These are phyloP conservation scores for Micractinium conductrix DNA, from an alignment of 139 green algal genomes.

Conservation along the genomic window DNA sequence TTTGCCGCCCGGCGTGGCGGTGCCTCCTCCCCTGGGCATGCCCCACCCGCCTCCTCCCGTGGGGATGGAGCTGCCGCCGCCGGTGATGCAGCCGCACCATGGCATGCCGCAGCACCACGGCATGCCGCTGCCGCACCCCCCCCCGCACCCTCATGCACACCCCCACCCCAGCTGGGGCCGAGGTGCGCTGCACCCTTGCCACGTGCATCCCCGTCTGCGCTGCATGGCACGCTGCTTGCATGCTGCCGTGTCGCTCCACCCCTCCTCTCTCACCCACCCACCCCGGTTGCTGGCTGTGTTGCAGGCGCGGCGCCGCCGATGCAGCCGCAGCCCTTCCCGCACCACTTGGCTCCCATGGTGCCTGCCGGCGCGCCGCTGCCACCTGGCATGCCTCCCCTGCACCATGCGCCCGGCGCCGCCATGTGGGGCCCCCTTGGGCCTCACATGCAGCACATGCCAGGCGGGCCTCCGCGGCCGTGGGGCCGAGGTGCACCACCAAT, in stretches of 20 bases:
- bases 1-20: too few relatives aligned
- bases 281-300: too few relatives aligned
- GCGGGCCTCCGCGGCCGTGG: neutral
- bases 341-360: too few relatives aligned
- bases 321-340: too few relatives aligned
- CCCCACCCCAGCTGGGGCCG: neutral
- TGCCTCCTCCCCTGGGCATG: slow-evolving; percentile 4
- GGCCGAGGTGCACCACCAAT: neutral
- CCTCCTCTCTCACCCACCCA: too few relatives aligned
- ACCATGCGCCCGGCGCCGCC: neutral
- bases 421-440: neutral
- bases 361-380: slow-evolving; percentile 7
- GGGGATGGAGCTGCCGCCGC: too few relatives aligned
- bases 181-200: too few relatives aligned
- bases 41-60: slow-evolving; percentile 1
- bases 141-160: too few relatives aligned
- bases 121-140: neutral
- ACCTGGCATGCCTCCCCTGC: neutral
- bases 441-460: neutral
- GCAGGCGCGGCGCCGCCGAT: too few relatives aligned
- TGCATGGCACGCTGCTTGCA: too few relatives aligned
- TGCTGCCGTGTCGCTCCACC: too few relatives aligned
- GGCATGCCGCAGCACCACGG: neutral
- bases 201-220: too few relatives aligned
- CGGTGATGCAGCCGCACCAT: neutral